phyloP scores from a whole-genome alignment of 2,329 filamentous ascomycete genomes.

The Apiospora marii region DNA sequence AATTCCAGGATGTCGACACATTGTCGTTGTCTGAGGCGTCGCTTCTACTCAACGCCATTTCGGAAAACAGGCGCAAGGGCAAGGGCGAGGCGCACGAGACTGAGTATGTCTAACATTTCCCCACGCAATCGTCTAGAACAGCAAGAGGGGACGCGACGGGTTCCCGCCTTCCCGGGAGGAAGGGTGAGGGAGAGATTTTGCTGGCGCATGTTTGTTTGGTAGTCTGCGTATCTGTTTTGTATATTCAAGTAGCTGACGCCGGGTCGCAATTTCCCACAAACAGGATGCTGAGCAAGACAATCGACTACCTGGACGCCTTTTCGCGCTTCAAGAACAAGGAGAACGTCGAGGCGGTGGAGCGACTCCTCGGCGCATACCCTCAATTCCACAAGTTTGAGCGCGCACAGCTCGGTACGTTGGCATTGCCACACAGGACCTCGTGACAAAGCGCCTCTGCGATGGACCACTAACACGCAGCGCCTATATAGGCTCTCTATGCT shows the following conservation, averaged over 20 bases:
- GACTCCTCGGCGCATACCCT: slow-evolving; percentile 79
- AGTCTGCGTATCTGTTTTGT: slow-evolving; percentile 25
- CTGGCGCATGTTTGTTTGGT: neutral
- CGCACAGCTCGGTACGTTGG: slow-evolving; percentile 79
- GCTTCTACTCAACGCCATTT: slow-evolving; percentile 88
- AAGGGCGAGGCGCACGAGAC: slow-evolving; percentile 85
- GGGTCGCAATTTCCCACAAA: slow-evolving; percentile 19
- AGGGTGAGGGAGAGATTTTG: neutral
- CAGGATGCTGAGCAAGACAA: slow-evolving; percentile 84
- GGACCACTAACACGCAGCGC: neutral
- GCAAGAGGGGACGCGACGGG: neutral
- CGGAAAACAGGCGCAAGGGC: slow-evolving; percentile 80
- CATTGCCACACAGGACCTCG: neutral
- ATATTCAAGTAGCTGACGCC: slow-evolving; percentile 7
- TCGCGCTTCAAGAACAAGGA: slow-evolving; percentile 95
- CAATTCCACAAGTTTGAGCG: slow-evolving; percentile 92
- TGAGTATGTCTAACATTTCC: slow-evolving; percentile 64
- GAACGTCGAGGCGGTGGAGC: slow-evolving; percentile 93
- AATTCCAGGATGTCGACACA: slow-evolving; percentile 91
- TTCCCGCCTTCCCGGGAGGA: neutral
- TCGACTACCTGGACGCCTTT: slow-evolving; percentile 93
- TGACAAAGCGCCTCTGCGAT: neutral
- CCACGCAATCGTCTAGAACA: neutral
- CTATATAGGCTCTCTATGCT: slow-evolving; percentile 81
- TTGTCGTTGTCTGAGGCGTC: slow-evolving; percentile 92